Evolutionary conservation across 257 asterid species (phyloP).

Genomic region (Solanum megistacrolobum): DNA sequence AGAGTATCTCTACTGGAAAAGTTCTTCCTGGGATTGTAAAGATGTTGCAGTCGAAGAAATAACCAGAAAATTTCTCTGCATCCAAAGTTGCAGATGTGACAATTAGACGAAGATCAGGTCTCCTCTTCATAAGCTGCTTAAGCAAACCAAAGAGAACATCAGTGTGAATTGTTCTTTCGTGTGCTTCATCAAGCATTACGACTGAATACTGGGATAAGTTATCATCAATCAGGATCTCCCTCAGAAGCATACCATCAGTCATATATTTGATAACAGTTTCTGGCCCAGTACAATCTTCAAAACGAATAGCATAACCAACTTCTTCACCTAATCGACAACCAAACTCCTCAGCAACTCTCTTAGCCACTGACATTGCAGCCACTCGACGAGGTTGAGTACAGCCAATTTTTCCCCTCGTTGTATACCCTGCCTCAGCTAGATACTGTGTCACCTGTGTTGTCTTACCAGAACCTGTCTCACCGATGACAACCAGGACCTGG

Average conservation of each 20-base stretch:
- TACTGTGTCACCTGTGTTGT: slow-evolving; percentile 93
- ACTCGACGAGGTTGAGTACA: slow-evolving; percentile 98
- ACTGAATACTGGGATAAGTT: slow-evolving; percentile 80
- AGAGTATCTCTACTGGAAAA: slow-evolving; percentile 82
- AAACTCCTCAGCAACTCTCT: slow-evolving; percentile 95
- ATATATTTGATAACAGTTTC: slow-evolving; percentile 91
- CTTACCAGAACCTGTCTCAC: slow-evolving; percentile 97
- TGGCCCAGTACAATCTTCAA: slow-evolving; percentile 95
- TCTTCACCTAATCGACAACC: slow-evolving; percentile 96
- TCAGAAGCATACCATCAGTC: slow-evolving; percentile 97
- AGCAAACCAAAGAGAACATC: slow-evolving; percentile 80
- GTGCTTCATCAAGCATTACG: slow-evolving; percentile 94
- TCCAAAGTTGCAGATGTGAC: slow-evolving; percentile 94
- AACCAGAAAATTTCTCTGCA: slow-evolving; percentile 92
- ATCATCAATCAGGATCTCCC: slow-evolving; percentile 87
- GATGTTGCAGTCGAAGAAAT: slow-evolving; percentile 84
- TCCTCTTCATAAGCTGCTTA: slow-evolving; percentile 65
- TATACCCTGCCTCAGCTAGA: slow-evolving; percentile 93
- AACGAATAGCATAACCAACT: slow-evolving; percentile 89
- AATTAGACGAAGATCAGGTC: slow-evolving; percentile 84
- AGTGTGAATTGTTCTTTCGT: slow-evolving; percentile 79
- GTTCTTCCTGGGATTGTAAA: slow-evolving; percentile 96
- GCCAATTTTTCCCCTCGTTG: slow-evolving; percentile 81
- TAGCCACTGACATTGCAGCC: slow-evolving; percentile 98
- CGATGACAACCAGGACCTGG: slow-evolving; percentile 89